Evolutionary conservation across 2,329 filamentous ascomycete genomes (phyloP), one percentile per base, ranked within the genome.

Genomic region (Aschersonia sp.): DNA sequence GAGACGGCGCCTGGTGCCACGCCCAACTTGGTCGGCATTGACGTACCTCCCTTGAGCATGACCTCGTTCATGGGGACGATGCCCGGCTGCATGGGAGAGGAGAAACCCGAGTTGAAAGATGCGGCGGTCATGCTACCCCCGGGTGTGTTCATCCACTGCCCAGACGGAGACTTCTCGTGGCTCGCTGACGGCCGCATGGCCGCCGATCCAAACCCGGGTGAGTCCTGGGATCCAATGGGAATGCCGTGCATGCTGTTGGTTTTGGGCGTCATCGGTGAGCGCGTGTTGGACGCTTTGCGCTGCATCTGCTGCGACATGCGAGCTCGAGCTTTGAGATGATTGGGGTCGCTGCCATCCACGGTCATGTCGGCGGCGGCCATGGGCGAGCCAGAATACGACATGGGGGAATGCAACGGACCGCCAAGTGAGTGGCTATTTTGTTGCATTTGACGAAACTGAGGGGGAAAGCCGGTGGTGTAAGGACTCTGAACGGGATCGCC

Each of bases 401-500:
- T 55, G 32, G 65, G 64, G 4, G 65, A 67, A 46, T 66, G 65
- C 29, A 67, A 54, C 2, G 77, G 76, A 47, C 66, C 71, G 49
- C 70, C 71, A 50, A 80, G 76, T 12, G 73, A 68, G 47, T 76
- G 72, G 12, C 35, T 37, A 12, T 71, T 70, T 59, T 75, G 72
- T 59, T 79, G 76, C 57, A 84, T 81, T 49, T 77, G 76, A 43
- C 84, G 79, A 62, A 87, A 94, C 53, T 88, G 84, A 58, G 84
- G 84, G 65, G 81, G 83, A 69, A 89, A 92, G 59, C 76, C 81
- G 55, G 84, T 78, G 41, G 85, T 76, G 58, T 88, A 95, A 0
- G 90, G 90, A 57, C 88, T 95, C 59, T 94, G 86, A 51, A 95
- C 90, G 5, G 90, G 88, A 47, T 87, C 84, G 46, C 87, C 87